Evolutionary conservation across 176 grass and related monocot species (phyloP).

Genomic region (Sorghum bicolor): Sorghum_bicolor_NCBIv3 NC_012873.2:61685001-61685500

Average conservation of each 20-base stretch:
- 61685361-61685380: not conserved
- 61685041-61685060: not conserved
- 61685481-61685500: too few species aligned
- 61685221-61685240: not conserved
- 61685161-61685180: conserved; percentile 1
- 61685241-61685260: not conserved
- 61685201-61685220: not conserved
- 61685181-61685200: not conserved
- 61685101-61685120: not conserved
- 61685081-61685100: conserved; percentile 1
- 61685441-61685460: too few species aligned
- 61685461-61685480: too few species aligned
- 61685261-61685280: not conserved
- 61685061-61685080: not conserved
- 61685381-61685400: too few species aligned
- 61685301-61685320: not conserved
- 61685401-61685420: too few species aligned
- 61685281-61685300: not conserved
- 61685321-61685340: not conserved
- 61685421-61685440: too few species aligned
- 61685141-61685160: conserved; percentile 12
- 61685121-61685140: not conserved
- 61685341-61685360: conserved; percentile 1
- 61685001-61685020: not conserved
- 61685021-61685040: conserved; percentile 5